Evolutionary conservation across 805 yeast species (phyloP).

Genomic region (Saccharomyces jurei): DNA sequence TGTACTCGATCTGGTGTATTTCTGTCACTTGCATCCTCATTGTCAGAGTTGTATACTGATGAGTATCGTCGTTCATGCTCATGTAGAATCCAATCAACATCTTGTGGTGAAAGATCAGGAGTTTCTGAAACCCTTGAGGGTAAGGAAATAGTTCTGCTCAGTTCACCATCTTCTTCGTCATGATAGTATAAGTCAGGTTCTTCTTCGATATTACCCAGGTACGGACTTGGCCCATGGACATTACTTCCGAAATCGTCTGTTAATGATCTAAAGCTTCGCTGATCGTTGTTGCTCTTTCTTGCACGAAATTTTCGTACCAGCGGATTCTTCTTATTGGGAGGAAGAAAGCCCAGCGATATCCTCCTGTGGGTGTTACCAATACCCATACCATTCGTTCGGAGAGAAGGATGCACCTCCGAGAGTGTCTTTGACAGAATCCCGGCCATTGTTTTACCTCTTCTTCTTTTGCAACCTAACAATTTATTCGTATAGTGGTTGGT

Average conservation of each 20-base stretch:
- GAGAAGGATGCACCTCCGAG: conserved; percentile 33
- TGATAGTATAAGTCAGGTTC: conserved; percentile 17
- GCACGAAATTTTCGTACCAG: conserved; percentile 29
- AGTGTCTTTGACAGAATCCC: conserved; percentile 23
- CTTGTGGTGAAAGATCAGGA: conserved; percentile 27
- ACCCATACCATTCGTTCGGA: conserved; percentile 36
- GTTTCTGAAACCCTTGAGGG: conserved; percentile 35
- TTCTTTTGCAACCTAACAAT: neutral
- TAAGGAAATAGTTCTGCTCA: conserved; percentile 35
- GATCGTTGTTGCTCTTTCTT: conserved; percentile 19
- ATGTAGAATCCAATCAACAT: conserved; percentile 33
- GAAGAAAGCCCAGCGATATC: conserved; percentile 32
- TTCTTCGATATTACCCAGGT: conserved; percentile 20
- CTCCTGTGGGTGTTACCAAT: conserved; percentile 36
- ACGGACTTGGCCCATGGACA: conserved; percentile 18
- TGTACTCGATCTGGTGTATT: conserved; percentile 6
- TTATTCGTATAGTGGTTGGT: neutral
- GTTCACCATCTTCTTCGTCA: conserved; percentile 29
- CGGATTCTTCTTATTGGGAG: conserved; percentile 37
- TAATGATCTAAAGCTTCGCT: conserved; percentile 34
- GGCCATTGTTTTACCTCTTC: conserved; percentile 14
- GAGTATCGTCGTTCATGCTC: conserved; percentile 36
- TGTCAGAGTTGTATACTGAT: conserved; percentile 20
- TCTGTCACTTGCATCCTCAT: conserved; percentile 13
- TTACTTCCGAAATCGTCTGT: conserved; percentile 32